Percentiles rank a stretch among this genome's conserved stretches.
phyloP scores from a whole-genome alignment of 176 grass and related monocot genomes.

The Puccinellia tenuiflora region DNA sequence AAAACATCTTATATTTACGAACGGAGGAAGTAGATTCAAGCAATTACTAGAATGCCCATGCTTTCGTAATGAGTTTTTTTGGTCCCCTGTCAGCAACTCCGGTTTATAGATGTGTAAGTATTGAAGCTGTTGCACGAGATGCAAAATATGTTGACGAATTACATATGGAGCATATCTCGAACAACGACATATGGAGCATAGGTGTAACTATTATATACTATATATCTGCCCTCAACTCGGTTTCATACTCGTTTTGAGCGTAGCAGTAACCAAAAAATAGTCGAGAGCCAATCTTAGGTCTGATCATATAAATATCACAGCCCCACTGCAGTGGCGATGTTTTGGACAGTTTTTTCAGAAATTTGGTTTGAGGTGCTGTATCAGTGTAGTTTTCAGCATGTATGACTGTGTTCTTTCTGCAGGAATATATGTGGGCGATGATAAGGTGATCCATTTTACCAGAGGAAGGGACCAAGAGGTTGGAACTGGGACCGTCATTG shows the following conservation, averaged over 20 bases:
- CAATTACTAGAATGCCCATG: neutral
- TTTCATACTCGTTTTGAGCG: too few species aligned
- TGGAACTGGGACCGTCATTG: conserved; percentile 65
- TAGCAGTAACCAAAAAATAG: too few species aligned
- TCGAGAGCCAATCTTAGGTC: neutral
- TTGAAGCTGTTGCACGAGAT: neutral
- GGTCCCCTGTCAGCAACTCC: neutral
- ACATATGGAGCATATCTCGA: neutral
- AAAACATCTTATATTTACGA: too few species aligned
- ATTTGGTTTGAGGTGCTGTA: neutral
- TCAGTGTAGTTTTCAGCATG: neutral
- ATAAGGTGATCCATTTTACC: conserved; percentile 74
- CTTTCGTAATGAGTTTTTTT: neutral
- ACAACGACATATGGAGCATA: neutral
- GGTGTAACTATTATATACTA: neutral
- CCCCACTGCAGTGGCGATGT: too few species aligned
- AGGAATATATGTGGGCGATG: conserved; percentile 73
- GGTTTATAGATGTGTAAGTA: neutral
- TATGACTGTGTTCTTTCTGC: neutral
- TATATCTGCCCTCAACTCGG: too few species aligned
- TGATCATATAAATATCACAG: neutral
- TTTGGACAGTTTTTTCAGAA: neutral
- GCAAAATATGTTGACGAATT: neutral
- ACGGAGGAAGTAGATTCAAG: too few species aligned
- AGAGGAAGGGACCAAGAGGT: conserved; percentile 66